Evolutionary conservation across 129 eudicot genomes (phyloP).

Genomic region (Artemisia tridentata): DNA sequence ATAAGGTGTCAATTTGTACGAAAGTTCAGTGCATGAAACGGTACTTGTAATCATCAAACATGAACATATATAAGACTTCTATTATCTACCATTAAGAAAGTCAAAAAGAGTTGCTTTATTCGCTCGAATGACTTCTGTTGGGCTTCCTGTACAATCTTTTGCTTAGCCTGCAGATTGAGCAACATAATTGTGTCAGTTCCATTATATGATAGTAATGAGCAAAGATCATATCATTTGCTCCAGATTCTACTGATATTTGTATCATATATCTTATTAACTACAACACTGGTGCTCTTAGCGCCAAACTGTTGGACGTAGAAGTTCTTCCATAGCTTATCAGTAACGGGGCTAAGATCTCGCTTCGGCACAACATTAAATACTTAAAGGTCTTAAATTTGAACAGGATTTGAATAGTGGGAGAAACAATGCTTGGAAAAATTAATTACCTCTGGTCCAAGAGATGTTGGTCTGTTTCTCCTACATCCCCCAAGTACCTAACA

Average conservation of each 20-base stretch:
- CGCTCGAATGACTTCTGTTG: constrained; percentile 51
- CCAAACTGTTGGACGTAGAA: constrained; percentile 62
- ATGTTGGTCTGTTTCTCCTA: constrained; percentile 59
- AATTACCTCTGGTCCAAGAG: constrained; percentile 69
- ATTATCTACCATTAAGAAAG: no score
- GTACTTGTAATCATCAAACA: no score
- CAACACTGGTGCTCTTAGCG: constrained; percentile 30
- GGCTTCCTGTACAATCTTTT: constrained; percentile 55
- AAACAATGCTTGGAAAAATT: not conserved
- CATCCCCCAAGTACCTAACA: constrained; percentile 75
- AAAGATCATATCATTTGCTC: no score
- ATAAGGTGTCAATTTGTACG: no score
- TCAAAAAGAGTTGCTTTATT: constrained; percentile 54
- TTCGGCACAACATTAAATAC: constrained; percentile 43
- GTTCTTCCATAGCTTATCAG: constrained; percentile 81
- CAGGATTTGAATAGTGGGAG: not conserved
- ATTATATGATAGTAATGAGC: not conserved
- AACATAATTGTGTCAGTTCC: not conserved
- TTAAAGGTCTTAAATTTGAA: not conserved
- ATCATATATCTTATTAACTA: constrained; percentile 33
- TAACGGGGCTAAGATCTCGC: constrained; percentile 74
- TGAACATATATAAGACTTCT: no score
- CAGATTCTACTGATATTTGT: not conserved
- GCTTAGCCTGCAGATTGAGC: constrained; percentile 50
- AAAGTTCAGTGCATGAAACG: no score